phyloP scores from a whole-genome alignment of 2,329 filamentous ascomycete species.

The Orbilia blumenaviensis region DNA sequence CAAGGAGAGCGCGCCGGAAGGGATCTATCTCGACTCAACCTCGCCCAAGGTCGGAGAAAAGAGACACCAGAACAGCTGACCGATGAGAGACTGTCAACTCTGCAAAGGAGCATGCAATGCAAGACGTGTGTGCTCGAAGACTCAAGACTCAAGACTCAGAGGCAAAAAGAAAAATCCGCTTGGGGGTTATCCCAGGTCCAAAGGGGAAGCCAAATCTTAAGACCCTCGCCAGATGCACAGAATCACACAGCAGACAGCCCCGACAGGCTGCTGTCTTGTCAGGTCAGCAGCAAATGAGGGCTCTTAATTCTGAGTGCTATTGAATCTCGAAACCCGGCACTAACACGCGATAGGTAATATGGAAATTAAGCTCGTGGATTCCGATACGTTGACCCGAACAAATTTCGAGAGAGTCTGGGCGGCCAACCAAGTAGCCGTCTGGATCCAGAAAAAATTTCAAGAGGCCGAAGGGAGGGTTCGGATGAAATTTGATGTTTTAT shows the following conservation, averaged over 20 bases:
- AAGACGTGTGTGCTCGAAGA: background rate
- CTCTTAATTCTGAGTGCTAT: conserved; percentile 34
- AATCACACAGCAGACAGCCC: conserved; percentile 11
- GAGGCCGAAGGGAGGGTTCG: conserved; percentile 41
- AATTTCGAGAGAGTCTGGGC: conserved; percentile 14
- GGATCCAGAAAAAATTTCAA: background rate
- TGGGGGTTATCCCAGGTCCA: conserved; percentile 6
- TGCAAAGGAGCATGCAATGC: background rate
- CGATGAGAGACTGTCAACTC: conserved; percentile 15
- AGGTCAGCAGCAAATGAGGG: conserved; percentile 35
- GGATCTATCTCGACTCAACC: conserved; percentile 8
- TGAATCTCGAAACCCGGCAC: conserved; percentile 39
- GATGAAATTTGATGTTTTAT: conserved; percentile 55
- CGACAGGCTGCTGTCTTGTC: conserved; percentile 17
- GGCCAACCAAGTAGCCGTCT: conserved; percentile 8
- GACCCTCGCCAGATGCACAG: conserved; percentile 3
- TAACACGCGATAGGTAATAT: conserved; percentile 53
- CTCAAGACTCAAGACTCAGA: conserved; percentile 1
- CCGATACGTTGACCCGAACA: conserved; percentile 40
- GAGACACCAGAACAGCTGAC: conserved; percentile 20
- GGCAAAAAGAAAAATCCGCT: conserved; percentile 13
- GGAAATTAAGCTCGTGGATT: conserved; percentile 49
- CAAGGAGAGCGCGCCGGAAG: background rate
- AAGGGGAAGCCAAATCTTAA: conserved; percentile 45
- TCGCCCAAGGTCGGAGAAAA: background rate